phyloP scores from a whole-genome alignment of 2,329 filamentous ascomycete genomes.

The Xylariales sp. region DNA sequence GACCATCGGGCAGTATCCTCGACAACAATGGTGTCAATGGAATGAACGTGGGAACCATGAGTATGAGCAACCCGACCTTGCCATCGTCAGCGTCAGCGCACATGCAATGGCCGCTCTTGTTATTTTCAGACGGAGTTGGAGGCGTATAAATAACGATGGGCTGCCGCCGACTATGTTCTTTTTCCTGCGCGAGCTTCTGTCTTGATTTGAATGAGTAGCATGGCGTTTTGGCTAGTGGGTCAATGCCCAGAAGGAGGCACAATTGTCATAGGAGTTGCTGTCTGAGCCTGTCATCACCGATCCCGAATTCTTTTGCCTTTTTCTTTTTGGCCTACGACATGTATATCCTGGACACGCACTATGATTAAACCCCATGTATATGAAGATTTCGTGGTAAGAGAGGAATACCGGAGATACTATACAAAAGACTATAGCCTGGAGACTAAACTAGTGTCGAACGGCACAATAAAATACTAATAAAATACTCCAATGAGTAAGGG shows the following conservation, averaged over 20 bases:
- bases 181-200: constrained; percentile 7
- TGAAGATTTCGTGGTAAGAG: constrained; percentile 15
- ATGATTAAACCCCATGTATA: constrained; percentile 18
- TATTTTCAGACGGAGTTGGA: constrained; percentile 49
- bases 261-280: background rate
- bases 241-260: constrained; percentile 14
- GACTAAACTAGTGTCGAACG: background rate
- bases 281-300: background rate
- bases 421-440: constrained; percentile 13
- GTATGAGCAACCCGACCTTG: constrained; percentile 42
- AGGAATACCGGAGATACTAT: constrained; percentile 11
- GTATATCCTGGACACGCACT: constrained; percentile 7
- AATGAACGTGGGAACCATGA: constrained; percentile 43
- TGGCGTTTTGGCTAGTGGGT: constrained; percentile 30
- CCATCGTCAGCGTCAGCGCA: constrained; percentile 43
- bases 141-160: constrained; percentile 40
- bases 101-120: constrained; percentile 50
- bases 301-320: background rate
- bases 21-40: constrained; percentile 36
- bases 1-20: constrained; percentile 39
- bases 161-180: background rate
- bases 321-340: background rate
- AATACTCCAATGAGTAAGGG: background rate
- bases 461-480: constrained; percentile 17
- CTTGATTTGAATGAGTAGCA: constrained; percentile 25